Evolutionary conservation across 2,329 filamentous ascomycete species (phyloP), one percentile per base, ranked within the genome.

Genomic region (Zymoseptoria ardabiliae): DNA sequence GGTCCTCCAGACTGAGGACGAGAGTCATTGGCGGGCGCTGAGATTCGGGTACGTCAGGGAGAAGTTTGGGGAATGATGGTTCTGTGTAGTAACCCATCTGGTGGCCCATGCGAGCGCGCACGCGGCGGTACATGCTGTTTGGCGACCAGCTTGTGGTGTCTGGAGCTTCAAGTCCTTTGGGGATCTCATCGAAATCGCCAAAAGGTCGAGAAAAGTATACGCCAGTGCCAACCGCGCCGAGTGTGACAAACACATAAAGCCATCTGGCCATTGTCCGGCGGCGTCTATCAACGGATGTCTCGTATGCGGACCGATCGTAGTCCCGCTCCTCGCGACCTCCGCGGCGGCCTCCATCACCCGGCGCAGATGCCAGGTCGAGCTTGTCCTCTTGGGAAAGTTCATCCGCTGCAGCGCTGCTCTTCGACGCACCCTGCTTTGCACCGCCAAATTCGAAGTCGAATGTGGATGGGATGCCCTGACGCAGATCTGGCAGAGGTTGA

Each of bases 21-120:
- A 99, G 81, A 0, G 94, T 97, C 75, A 96, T 96, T 9, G 93
- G 93, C 53, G 90, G 89, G 67, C 89, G 86, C 70, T 91, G 87
- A 58, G 84, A 84, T 19, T 90, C 89, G 65, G 96, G 82, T 49
- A 86, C 82, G 66, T 93, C 88, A 6, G 90, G 94, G 20, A 99
- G 82, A 60, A 99, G 82, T 80, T 97, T 97, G 59, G 91, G 86
- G 75, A 97, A 97, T 8, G 92, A 88, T 2, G 94, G 94, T 70
- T 97, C 93, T 66, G 93, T 93, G 79, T 97, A 99, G 79, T 97
- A 97, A 66, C 86, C 89, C 62, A 94, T 82, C 59, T 91, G 85
- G 64, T 90, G 87, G 62, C 81, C 81, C 68, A 90, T 80, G 56
- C 94, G 87, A 56, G 91, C 87, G 69, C 82, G 86, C 56, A 87